Conservation (phyloP, 495 filamentous ascomycete species). For the Penicillium maclennaniae region DNA sequence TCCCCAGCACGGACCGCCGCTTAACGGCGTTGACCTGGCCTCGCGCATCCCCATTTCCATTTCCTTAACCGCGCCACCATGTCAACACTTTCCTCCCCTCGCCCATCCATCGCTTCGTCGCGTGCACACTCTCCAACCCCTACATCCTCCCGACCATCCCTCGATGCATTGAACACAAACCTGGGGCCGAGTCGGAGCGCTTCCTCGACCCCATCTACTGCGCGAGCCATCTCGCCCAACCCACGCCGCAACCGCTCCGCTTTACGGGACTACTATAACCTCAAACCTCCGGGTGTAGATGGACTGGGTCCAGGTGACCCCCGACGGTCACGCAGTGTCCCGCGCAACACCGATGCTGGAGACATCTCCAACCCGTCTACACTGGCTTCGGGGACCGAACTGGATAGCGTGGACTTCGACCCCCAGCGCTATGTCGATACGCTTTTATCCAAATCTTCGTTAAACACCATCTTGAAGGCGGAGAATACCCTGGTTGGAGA, state of each 20-base stretch:
- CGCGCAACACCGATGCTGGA: conserved; percentile 39
- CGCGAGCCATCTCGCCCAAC: conserved; percentile 46
- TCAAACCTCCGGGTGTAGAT: conserved; percentile 54
- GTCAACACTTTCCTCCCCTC: conserved; percentile 74
- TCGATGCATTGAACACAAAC: conserved; percentile 55
- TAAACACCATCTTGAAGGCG: conserved; percentile 59
- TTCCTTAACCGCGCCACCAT: conserved; percentile 38
- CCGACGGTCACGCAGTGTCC: conserved; percentile 36
- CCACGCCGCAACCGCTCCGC: conserved; percentile 71
- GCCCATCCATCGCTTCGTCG: conserved; percentile 65
- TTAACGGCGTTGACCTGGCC: conserved; percentile 22
- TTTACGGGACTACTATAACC: conserved; percentile 90
- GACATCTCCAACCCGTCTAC: conserved; percentile 30
- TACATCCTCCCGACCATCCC: conserved; percentile 66
- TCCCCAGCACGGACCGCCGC: conserved; percentile 29
- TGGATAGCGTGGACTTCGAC: conserved; percentile 47
- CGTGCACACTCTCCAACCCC: conserved; percentile 56
- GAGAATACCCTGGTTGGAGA: conserved; percentile 59
- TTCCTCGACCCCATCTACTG: conserved; percentile 43
- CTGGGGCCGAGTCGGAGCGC: conserved; percentile 54
- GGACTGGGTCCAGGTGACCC: conserved; percentile 10
- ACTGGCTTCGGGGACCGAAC: conserved; percentile 38
- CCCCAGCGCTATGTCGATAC: conserved; percentile 43
- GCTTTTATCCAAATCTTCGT: conserved; percentile 51
- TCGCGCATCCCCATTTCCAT: background rate